Evolutionary conservation across 768 basidiomycete genomes (phyloP).

Genomic region (Mycena vulgaris): DNA sequence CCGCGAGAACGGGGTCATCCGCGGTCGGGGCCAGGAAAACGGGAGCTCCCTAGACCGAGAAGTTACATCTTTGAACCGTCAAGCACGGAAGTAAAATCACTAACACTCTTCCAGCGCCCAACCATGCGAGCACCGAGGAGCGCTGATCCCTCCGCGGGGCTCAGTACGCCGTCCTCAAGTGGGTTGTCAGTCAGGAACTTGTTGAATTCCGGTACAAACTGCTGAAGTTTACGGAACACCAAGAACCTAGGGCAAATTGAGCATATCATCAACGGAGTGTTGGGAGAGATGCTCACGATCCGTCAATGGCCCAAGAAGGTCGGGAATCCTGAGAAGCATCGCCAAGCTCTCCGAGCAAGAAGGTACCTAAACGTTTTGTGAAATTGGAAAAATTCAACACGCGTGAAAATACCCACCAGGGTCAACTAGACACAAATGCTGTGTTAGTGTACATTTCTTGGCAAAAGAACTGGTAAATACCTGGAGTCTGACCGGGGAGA

Average conservation of each 20-base stretch:
- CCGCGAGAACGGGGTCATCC: constrained; percentile 44
- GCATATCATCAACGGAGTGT: neutral
- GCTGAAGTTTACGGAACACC: constrained; percentile 48
- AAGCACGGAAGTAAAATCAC: neutral
- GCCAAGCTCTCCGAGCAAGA: constrained; percentile 45
- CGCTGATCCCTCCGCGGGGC: constrained; percentile 43
- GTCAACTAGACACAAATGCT: neutral
- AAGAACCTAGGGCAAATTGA: constrained; percentile 17
- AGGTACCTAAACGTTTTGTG: constrained; percentile 12
- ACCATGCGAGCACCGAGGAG: constrained; percentile 52
- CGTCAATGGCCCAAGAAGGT: constrained; percentile 40
- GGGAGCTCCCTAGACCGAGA: constrained; percentile 49
- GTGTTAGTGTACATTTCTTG: neutral
- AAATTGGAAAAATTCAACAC: neutral
- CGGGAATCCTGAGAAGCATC: constrained; percentile 35
- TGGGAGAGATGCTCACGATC: constrained; percentile 31
- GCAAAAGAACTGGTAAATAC: neutral
- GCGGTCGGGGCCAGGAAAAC: constrained; percentile 45
- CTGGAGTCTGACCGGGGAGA: constrained; percentile 37
- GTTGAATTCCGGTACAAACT: constrained; percentile 52
- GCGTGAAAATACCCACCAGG: constrained; percentile 6
- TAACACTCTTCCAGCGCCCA: constrained; percentile 52
- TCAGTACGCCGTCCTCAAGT: constrained; percentile 35
- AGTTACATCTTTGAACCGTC: neutral
- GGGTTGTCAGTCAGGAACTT: constrained; percentile 42